Evolutionary conservation across 306 rosid genomes (phyloP).

Genomic region (Corylus avellana): DNA sequence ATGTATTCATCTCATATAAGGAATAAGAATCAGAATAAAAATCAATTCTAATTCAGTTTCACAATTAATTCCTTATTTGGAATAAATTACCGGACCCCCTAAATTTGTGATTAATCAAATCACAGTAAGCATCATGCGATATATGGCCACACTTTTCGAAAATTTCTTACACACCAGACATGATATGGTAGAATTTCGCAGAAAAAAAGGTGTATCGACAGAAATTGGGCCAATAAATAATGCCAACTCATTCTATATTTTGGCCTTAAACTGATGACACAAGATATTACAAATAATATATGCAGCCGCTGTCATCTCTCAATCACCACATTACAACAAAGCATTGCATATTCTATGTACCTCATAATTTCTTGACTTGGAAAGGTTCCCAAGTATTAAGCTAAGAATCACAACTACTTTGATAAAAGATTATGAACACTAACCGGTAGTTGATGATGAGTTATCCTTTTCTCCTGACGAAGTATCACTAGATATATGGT

Average conservation of each 20-base stretch:
- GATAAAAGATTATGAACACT: conserved; percentile 27
- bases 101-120: too few relatives aligned
- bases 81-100: too few relatives aligned
- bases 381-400: background rate
- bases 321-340: background rate
- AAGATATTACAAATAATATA: background rate
- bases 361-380: background rate
- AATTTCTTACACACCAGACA: background rate
- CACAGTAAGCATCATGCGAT: too few relatives aligned
- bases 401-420: conserved; percentile 23
- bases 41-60: too few relatives aligned
- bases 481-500: conserved; percentile 18
- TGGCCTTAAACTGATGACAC: conserved; percentile 3
- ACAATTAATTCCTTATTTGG: too few relatives aligned
- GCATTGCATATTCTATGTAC: background rate
- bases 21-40: too few relatives aligned
- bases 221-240: background rate
- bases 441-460: conserved; percentile 57
- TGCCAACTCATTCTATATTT: background rate
- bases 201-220: background rate
- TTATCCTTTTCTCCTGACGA: conserved; percentile 37
- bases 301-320: conserved; percentile 3
- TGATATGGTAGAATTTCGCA: background rate
- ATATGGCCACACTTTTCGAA: too few relatives aligned
- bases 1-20: too few relatives aligned